Evolutionary conservation across 2,329 filamentous ascomycete genomes (phyloP), one percentile per base, ranked within the genome.

Genomic region (Pestalotiopsis sp.): DNA sequence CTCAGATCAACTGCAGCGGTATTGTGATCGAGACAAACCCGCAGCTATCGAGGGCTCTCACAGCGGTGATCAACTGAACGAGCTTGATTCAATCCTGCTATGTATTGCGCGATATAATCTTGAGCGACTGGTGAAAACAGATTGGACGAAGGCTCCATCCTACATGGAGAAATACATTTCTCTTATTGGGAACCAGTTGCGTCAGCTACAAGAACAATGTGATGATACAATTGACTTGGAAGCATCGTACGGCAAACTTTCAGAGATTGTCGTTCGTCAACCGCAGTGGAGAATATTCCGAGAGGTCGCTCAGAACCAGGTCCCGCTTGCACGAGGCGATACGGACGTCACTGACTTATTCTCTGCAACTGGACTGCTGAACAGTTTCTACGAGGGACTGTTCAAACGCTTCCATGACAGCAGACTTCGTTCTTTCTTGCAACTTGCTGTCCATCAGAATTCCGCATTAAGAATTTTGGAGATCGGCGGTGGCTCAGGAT

Each of bases 261-360:
- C 23, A 27, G 27, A 59, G 11, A n/a, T 59, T n/a, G 12, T 13
- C 13, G 57, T 11, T 13, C 11, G 17, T n/a, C 64, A 52, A 62
- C 62, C 65, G 11, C 52, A 66, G 11, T 66, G 64, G 63, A 66
- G n/a, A 55, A 14, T 69, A 5, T 68, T 69, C 41, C 27, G 45
- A 20, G 61, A 67, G 41, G 31, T 66, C 23, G 58, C 57, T 14
- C 17, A 66, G 14, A 59, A 62, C 25, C n/a, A 67, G 4, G 6
- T 14, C 31, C 63, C 61, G 3, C 39, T 67, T 39, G 70, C 82
- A 3, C 59, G 71, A 2, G 78, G 77, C 2, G 74, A 77, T 41
- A 70, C 76, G 6, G 77, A 82, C 64, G 79, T 81, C 0, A 71
- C 82, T 0, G 71, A 79, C 36, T 71, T 82, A 13, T 75, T 82